phyloP scores from a whole-genome alignment of 495 filamentous ascomycete genomes.

The Bombardia bombarda region DNA sequence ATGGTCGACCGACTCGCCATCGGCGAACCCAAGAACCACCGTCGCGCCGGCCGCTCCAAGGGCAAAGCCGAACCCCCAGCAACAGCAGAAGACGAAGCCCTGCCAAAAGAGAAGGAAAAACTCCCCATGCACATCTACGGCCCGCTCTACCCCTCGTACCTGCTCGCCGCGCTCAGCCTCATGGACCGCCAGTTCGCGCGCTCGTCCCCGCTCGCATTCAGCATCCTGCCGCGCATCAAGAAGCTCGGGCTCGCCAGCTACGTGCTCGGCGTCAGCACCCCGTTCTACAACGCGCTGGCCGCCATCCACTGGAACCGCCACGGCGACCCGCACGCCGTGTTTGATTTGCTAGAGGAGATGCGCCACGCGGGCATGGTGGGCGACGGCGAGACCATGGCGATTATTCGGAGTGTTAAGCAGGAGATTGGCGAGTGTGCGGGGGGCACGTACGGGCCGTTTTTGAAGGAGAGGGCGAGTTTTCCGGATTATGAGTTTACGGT shows the following conservation, averaged over 20 bases:
- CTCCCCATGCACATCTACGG: constrained; percentile 50
- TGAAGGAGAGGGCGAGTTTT: constrained; percentile 24
- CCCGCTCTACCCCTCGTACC: constrained; percentile 57
- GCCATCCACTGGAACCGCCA: constrained; percentile 55
- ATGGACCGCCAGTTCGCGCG: constrained; percentile 52
- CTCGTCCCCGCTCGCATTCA: constrained; percentile 51
- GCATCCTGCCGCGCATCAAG: constrained; percentile 63
- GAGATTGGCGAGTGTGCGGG: constrained; percentile 3
- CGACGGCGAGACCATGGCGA: constrained; percentile 44
- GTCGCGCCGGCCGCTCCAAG: constrained; percentile 4
- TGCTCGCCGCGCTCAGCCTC: constrained; percentile 55
- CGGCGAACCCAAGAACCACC: neutral
- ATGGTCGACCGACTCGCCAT: constrained; percentile 37
- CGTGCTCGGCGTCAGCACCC: constrained; percentile 62
- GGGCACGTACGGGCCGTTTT: constrained; percentile 21
- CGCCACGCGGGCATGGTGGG: constrained; percentile 57
- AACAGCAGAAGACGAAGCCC: neutral
- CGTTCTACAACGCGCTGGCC: constrained; percentile 69
- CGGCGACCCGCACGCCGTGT: constrained; percentile 51
- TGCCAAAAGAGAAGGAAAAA: constrained; percentile 5
- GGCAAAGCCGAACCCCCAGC: neutral
- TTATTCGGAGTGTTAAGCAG: constrained; percentile 34
- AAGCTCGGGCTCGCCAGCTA: constrained; percentile 60
- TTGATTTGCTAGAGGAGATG: constrained; percentile 69
- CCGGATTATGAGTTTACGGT: constrained; percentile 30